These are phyloP conservation scores for Yamadazyma jaroonii DNA, from an alignment of 1,139 yeast species.

Conservation along the genomic window DNA sequence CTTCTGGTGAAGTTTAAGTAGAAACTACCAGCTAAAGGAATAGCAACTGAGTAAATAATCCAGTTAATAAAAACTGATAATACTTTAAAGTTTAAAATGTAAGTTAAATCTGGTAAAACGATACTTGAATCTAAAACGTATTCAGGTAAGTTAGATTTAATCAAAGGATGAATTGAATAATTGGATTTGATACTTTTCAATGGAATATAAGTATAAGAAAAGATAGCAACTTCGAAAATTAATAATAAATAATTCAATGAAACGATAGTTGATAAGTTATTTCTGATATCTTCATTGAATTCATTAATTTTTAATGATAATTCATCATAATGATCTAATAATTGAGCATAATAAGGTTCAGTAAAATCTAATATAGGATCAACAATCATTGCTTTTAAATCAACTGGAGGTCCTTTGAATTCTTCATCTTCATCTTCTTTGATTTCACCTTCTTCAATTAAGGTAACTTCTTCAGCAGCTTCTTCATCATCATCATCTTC, in stretches of 20 bases:
- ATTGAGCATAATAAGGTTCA: slow-evolving; percentile 26
- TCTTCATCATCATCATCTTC: slow-evolving; percentile 20
- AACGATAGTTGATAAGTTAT: slow-evolving; percentile 46
- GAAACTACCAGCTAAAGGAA: slow-evolving; percentile 49
- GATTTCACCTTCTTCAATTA: slow-evolving; percentile 22
- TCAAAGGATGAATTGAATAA: slow-evolving; percentile 35
- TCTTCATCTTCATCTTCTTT: slow-evolving; percentile 25
- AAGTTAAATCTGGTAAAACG: slow-evolving; percentile 33
- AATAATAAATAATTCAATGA: slow-evolving; percentile 45
- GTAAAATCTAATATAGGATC: slow-evolving; percentile 37
- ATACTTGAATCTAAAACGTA: slow-evolving; percentile 21
- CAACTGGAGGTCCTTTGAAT: slow-evolving; percentile 41
- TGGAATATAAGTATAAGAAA: slow-evolving; percentile 34
- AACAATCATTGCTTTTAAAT: slow-evolving; percentile 34
- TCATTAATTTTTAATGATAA: slow-evolving; percentile 41
- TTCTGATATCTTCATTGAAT: slow-evolving; percentile 46
- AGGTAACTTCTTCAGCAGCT: slow-evolving; percentile 22
- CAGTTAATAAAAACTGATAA: slow-evolving; percentile 38
- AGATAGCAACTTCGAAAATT: slow-evolving; percentile 34
- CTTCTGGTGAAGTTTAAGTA: slow-evolving; percentile 54
- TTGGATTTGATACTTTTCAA: slow-evolving; percentile 39
- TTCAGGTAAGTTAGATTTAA: slow-evolving; percentile 34
- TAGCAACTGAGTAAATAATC: slow-evolving; percentile 35
- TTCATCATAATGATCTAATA: slow-evolving; percentile 36
- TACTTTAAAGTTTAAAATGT: slow-evolving; percentile 27